Base-by-base conservation (phyloP, 345 rosid species). In the Pistacia atlantica region DNA sequence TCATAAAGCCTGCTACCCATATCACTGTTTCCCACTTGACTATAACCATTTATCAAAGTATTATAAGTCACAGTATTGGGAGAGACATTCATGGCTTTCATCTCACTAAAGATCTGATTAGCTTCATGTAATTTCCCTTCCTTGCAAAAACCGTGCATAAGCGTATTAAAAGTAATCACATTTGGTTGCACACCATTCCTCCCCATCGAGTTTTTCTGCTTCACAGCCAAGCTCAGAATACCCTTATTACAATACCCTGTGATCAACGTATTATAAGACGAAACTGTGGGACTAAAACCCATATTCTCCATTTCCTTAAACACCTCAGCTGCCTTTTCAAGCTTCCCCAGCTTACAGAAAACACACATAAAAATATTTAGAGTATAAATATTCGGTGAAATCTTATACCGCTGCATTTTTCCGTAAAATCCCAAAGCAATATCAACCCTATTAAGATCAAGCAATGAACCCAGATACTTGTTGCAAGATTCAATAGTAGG, bases 401-500 rank as follows among this genome's bases (percentile, higher is more conserved):
- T 90, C 88, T 88, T 89, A 76, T 84, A 83, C 3, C 86, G 81
- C 62, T 80, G 79, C 92, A 95, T 95, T 76, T 93, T 94, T 62
- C 84, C 76, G 61, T 87, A 93, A 75, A 93, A 91, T 18, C 73
- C 64, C 67, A 95, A 77, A 17, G 87, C 93, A 65, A 95, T 78
- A 25, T 95, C 98, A 45, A 68, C 85, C 75, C 98, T 86, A 59
- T 80, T 67, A 74, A 79, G 83, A 79, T 72, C 79, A 52, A 95
- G 89, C 75, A 87, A 54, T 0, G 97, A 89, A 68, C 97, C 90
- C 87, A 95, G 64, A 82, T 81, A 95, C 14, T 94, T 91, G 65
- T 95, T 95, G 81, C 97, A 93, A 31, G 98, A 93, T 77, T 91
- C 90, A 38, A 91, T 77, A 11, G 80, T 84, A 0, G 97, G 97